Percentiles rank a stretch among this genome's conserved stretches.
Conservation (phyloP, 1,139 yeast species). For the Lodderomyces beijingensis region DNA sequence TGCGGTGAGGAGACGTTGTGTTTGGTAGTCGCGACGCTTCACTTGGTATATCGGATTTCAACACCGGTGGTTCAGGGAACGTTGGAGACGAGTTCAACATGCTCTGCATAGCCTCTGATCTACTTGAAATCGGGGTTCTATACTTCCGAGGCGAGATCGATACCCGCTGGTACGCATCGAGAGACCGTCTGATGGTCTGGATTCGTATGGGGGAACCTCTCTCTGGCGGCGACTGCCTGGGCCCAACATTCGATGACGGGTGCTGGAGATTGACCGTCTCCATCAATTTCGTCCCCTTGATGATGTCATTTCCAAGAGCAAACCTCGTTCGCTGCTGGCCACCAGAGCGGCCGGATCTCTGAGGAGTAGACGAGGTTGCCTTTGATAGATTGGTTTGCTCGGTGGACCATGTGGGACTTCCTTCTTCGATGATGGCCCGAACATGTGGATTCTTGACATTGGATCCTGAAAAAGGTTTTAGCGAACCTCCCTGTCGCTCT, state of each 20-base stretch:
- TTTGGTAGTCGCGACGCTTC: conserved; percentile 7
- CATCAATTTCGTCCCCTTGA: conserved; percentile 5
- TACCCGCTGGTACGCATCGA: conserved; percentile 27
- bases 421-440: conserved; percentile 22
- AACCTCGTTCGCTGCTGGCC: not conserved
- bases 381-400: conserved; percentile 22
- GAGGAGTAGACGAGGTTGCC: conserved; percentile 34
- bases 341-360: conserved; percentile 14
- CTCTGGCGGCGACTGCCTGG: conserved; percentile 4
- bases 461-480: not conserved
- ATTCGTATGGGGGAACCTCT: conserved; percentile 14
- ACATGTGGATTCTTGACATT: conserved; percentile 1
- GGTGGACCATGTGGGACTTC: conserved; percentile 38
- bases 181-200: conserved; percentile 32
- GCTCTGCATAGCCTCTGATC: conserved; percentile 40
- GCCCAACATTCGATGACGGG: conserved; percentile 4
- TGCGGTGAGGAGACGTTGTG: conserved; percentile 8
- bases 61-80: conserved; percentile 44
- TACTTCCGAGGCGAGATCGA: conserved; percentile 14
- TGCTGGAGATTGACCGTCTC: conserved; percentile 9
- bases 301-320: not conserved
- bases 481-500: conserved; percentile 2
- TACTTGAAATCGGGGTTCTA: conserved; percentile 16
- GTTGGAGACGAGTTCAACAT: conserved; percentile 50
- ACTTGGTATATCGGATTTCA: conserved; percentile 31